A percentile compares a stretch with the other conserved stretches of the same genome.
These are phyloP conservation scores for Bisporella sp. DNA, from an alignment of 2,329 filamentous ascomycete genomes.

Conservation along the genomic window DNA sequence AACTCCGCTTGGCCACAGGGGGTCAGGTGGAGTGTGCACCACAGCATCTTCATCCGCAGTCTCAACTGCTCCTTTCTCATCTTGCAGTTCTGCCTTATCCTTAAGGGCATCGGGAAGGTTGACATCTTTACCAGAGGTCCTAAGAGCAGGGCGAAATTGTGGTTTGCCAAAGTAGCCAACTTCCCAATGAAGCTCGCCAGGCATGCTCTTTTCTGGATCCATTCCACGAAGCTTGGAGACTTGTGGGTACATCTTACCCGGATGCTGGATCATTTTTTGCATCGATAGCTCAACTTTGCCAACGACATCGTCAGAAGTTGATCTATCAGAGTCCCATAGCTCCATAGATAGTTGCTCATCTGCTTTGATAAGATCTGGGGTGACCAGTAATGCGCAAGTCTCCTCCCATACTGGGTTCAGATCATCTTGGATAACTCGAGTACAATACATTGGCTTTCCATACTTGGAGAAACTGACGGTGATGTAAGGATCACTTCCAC, in stretches of 20 bases:
- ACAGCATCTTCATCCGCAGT: slow-evolving; percentile 75
- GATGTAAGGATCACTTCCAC: slow-evolving; percentile 92
- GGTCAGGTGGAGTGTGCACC: slow-evolving; percentile 84
- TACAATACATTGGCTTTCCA: slow-evolving; percentile 96
- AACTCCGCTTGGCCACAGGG: slow-evolving; percentile 90
- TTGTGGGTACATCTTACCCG: slow-evolving; percentile 87
- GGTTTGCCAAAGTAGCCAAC: slow-evolving; percentile 93
- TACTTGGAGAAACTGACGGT: slow-evolving; percentile 95
- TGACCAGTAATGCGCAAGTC: slow-evolving; percentile 77
- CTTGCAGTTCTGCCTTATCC: slow-evolving; percentile 71
- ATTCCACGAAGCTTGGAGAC: slow-evolving; percentile 76
- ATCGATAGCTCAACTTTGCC: slow-evolving; percentile 92
- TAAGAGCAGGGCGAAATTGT: slow-evolving; percentile 73
- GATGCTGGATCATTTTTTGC: slow-evolving; percentile 90
- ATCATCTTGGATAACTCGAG: slow-evolving; percentile 89
- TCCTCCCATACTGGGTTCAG: slow-evolving; percentile 92
- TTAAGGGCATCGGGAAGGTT: slow-evolving; percentile 67
- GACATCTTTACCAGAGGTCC: slow-evolving; percentile 80
- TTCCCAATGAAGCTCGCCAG: slow-evolving; percentile 91
- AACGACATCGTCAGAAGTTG: slow-evolving; percentile 88
- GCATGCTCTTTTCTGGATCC: slow-evolving; percentile 81
- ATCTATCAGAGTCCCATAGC: slow-evolving; percentile 92
- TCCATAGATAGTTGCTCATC: slow-evolving; percentile 91
- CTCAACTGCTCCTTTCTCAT: slow-evolving; percentile 75
- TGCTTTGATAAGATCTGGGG: slow-evolving; percentile 82